Evolutionary conservation across 2,329 filamentous ascomycete genomes (phyloP).

Genomic region (Apiospora malaysiana): DNA sequence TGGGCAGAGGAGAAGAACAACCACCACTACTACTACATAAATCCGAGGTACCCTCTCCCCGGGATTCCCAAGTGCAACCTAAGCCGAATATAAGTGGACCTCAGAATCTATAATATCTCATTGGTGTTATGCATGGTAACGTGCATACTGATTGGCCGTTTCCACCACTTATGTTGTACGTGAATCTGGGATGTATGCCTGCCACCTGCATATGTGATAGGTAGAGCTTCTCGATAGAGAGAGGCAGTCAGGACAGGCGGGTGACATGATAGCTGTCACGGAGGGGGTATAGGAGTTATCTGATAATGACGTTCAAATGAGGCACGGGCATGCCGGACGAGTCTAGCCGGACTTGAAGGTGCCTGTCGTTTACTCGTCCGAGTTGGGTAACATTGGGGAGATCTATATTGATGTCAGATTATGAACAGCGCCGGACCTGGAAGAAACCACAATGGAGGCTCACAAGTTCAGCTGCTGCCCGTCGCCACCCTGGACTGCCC

Average conservation of each 20-base stretch:
- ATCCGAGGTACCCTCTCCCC: not conserved
- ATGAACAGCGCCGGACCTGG: not conserved
- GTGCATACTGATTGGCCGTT: not conserved
- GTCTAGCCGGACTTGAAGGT: not conserved
- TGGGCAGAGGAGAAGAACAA: not conserved
- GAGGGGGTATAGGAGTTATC: not conserved
- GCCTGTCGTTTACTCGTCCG: not conserved
- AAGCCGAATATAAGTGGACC: not conserved
- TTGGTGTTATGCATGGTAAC: not conserved
- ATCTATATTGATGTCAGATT: constrained; percentile 19
- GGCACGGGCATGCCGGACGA: not conserved
- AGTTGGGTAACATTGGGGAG: constrained; percentile 5
- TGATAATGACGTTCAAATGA: constrained; percentile 8
- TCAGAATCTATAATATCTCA: not conserved
- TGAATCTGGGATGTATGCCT: too few relatives aligned
- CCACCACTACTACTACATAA: too few relatives aligned
- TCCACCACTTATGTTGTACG: not conserved
- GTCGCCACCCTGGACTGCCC: not conserved
- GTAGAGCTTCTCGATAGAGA: too few relatives aligned
- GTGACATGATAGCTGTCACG: not conserved
- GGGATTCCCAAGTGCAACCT: not conserved
- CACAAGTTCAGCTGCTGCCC: not conserved
- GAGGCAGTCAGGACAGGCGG: not conserved
- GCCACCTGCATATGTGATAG: too few relatives aligned
- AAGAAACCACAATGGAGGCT: not conserved